Conservation (phyloP, 2,329 filamentous ascomycete genomes). For the Aureobasidium lini region DNA sequence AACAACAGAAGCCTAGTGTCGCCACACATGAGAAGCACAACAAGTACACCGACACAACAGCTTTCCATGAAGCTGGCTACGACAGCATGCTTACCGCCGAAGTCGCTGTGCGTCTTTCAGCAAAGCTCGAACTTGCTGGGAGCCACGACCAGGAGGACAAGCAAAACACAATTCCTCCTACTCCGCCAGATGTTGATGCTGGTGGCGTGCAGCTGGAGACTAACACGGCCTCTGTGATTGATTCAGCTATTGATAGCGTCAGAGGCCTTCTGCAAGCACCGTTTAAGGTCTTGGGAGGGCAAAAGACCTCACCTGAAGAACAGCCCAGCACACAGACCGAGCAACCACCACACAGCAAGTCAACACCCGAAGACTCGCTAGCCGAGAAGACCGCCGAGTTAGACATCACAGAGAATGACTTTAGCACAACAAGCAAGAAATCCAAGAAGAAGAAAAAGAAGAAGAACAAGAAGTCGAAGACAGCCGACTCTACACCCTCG, state of each 20-base stretch:
- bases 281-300: background rate
- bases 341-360: background rate
- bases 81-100: slow-evolving; percentile 55
- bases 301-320: background rate
- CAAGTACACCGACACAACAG: slow-evolving; percentile 33
- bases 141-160: slow-evolving; percentile 23
- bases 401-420: background rate
- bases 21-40: slow-evolving; percentile 30
- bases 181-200: slow-evolving; percentile 14
- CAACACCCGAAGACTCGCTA: background rate
- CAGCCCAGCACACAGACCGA: background rate
- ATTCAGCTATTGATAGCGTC: slow-evolving; percentile 2
- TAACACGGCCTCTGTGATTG: background rate
- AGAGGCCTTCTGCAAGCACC: slow-evolving; percentile 4
- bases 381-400: background rate
- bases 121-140: slow-evolving; percentile 40
- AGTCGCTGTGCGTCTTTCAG: slow-evolving; percentile 49
- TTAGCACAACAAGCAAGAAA: slow-evolving; percentile 13
- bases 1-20: slow-evolving; percentile 37
- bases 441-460: slow-evolving; percentile 17
- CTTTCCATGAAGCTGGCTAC: slow-evolving; percentile 55
- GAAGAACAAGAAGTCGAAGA: slow-evolving; percentile 5
- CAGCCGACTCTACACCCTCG: background rate
- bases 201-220: slow-evolving; percentile 17
- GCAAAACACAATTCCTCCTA: slow-evolving; percentile 1